Evolutionary conservation across 176 grass and related monocot genomes (phyloP).

Genomic region (Tillandsia leiboldiana): DNA sequence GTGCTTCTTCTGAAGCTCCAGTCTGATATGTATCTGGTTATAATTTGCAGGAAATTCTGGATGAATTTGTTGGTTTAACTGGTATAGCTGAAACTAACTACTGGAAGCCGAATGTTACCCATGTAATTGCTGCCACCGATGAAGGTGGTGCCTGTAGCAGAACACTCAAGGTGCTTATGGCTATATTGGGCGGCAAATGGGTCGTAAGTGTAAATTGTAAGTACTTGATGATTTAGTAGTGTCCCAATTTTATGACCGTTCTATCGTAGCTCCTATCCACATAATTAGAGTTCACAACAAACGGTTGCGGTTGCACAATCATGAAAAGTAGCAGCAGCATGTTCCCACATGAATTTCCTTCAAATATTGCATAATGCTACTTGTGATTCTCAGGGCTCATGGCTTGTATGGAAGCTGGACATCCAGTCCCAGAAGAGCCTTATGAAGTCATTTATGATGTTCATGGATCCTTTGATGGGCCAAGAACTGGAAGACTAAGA

Average conservation of each 20-base stretch:
- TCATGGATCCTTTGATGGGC: slow-evolving; percentile 78
- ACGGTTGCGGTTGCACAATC: too few species aligned
- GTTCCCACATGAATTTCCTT: too few species aligned
- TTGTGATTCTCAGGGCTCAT: slow-evolving; percentile 55
- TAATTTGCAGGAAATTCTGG: slow-evolving; percentile 50
- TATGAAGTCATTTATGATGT: slow-evolving; percentile 64
- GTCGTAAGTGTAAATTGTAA: slow-evolving; percentile 77
- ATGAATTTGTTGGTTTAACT: slow-evolving; percentile 51
- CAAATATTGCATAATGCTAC: neutral
- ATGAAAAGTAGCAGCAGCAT: too few species aligned
- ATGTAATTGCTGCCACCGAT: slow-evolving; percentile 73
- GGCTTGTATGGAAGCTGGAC: slow-evolving; percentile 54
- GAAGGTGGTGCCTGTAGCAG: slow-evolving; percentile 53
- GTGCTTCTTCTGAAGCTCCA: too few species aligned
- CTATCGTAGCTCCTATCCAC: too few species aligned
- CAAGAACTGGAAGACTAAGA: slow-evolving; percentile 60
- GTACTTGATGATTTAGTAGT: slow-evolving; percentile 5
- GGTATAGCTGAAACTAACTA: slow-evolving; percentile 38
- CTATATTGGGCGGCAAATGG: slow-evolving; percentile 87
- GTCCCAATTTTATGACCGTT: too few species aligned
- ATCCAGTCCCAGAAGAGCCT: slow-evolving; percentile 61
- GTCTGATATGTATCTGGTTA: slow-evolving; percentile 4
- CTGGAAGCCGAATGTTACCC: slow-evolving; percentile 65
- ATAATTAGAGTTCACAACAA: too few species aligned
- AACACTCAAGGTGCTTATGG: slow-evolving; percentile 94